Conservation (phyloP, 805 yeast species). For the Kregervanrija delftensis region DNA sequence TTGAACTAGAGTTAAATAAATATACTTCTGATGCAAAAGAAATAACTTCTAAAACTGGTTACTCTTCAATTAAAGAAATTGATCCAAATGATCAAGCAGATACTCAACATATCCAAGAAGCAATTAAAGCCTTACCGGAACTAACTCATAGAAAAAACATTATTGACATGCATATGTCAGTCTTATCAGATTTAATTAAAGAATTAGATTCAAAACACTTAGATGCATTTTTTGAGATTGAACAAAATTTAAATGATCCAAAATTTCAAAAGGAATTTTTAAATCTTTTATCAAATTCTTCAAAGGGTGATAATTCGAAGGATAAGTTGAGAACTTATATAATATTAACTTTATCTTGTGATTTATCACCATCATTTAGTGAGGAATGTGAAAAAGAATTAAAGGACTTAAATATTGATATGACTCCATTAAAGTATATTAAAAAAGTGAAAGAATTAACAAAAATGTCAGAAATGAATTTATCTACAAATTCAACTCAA, state of each 20-base stretch:
- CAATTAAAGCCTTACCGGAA: constrained; percentile 89
- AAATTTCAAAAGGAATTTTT: constrained; percentile 52
- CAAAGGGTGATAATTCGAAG: constrained; percentile 47
- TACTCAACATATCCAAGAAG: constrained; percentile 69
- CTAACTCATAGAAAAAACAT: constrained; percentile 80
- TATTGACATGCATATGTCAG: constrained; percentile 96
- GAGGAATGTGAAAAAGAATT: constrained; percentile 61
- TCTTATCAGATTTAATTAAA: constrained; percentile 74
- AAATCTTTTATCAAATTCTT: constrained; percentile 42
- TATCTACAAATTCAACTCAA: constrained; percentile 26
- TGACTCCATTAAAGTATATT: constrained; percentile 63
- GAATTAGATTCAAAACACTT: constrained; percentile 81
- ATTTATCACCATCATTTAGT: constrained; percentile 39
- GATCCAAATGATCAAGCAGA: constrained; percentile 52
- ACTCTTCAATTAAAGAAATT: constrained; percentile 67
- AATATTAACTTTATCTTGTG: constrained; percentile 59
- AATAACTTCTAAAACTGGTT: constrained; percentile 69
- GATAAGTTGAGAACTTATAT: constrained; percentile 89
- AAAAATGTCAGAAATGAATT: constrained; percentile 37
- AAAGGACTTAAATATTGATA: constrained; percentile 47
- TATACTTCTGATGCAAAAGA: constrained; percentile 88
- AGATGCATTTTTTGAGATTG: constrained; percentile 90
- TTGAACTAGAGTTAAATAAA: constrained; percentile 71
- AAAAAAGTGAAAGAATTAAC: constrained; percentile 75
- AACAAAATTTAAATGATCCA: constrained; percentile 67